Evolutionary conservation across 2,329 filamentous ascomycete genomes (phyloP).

Genomic region (Ceratocystis papillata): DNA sequence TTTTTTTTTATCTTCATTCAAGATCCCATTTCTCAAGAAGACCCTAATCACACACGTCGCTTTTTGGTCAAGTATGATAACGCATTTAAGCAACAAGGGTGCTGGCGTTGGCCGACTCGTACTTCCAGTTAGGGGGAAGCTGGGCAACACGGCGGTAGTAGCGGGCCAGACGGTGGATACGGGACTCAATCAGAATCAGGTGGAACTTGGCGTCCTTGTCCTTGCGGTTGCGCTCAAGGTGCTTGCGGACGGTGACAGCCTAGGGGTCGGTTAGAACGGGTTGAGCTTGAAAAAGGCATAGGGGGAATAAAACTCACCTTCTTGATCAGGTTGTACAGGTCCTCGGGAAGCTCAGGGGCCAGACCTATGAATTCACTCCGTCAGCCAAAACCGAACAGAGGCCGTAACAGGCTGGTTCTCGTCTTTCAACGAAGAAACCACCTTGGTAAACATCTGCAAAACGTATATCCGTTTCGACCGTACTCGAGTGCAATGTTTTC

Average conservation of each 20-base stretch:
- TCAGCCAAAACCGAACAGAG: constrained; percentile 90
- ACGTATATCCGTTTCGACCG: constrained; percentile 18
- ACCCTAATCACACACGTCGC: constrained; percentile 23
- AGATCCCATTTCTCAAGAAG: constrained; percentile 18
- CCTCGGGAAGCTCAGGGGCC: constrained; percentile 96
- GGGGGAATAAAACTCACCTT: constrained; percentile 52
- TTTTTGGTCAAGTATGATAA: constrained; percentile 19
- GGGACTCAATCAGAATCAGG: constrained; percentile 99
- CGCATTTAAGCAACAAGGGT: constrained; percentile 73
- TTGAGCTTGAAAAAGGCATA: not conserved
- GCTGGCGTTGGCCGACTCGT: constrained; percentile 94
- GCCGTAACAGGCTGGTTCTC: constrained; percentile 38
- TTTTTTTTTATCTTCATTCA: constrained; percentile 23
- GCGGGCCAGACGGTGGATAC: constrained; percentile 97
- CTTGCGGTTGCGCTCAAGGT: constrained; percentile 99
- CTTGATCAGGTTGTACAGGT: constrained; percentile 99
- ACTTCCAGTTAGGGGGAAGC: constrained; percentile 90
- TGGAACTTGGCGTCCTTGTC: constrained; percentile 99
- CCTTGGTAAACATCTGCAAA: constrained; percentile 23
- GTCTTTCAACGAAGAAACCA: constrained; percentile 22
- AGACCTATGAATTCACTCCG: constrained; percentile 89
- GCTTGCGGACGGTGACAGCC: constrained; percentile 98
- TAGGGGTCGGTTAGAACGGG: constrained; percentile 33
- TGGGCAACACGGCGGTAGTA: constrained; percentile 97
- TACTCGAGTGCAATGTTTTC: constrained; percentile 18